Evolutionary conservation across 768 basidiomycete species (phyloP), one percentile per base, ranked within the genome.

Genomic region (Podaxis carcinomalis): DNA sequence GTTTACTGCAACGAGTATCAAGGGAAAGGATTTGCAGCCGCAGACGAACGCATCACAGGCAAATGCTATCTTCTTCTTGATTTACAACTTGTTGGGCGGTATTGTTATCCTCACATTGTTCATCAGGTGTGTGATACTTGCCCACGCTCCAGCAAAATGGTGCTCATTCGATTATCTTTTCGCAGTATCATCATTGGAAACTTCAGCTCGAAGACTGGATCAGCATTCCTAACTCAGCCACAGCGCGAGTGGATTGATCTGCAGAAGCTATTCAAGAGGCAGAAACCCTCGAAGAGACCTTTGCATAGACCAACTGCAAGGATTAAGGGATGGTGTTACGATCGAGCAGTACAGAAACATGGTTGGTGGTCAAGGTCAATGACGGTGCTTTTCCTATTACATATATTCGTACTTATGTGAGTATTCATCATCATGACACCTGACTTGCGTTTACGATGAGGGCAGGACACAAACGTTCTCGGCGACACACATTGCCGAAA

Each of bases 181-280:
- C 62, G 14, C 62, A 96, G 93, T 79, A 92, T 98, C 72, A 97
- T 98, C 74, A 97, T 98, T 69, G 89, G 88, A 50, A 95, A 95
- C 72, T 97, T 97, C 75, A 88, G 87, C 52, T 83, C 86, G 1
- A 87, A 89, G 63, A 95, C 93, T 2, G 95, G 95, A 14, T 83
- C 86, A 3, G 94, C 95, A 1, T 83, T 95, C 51, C 74, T 96
- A 35, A 97, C 95, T 0, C 81, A 87, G 59, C 81, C 93, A 14
- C 96, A 98, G 67, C 79, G 90, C 57, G 93, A 94, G 71, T 98
- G 95, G 95, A 91, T 95, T 60, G 94, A 97, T 72, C 74, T 98
- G 21, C 85, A 93, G 64, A 95, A 93, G 69, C 79, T 95, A 51
- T 88, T 98, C 72, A 88, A 80, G 59, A 87, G 93, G 21, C 93